phyloP scores from a whole-genome alignment of 495 filamentous ascomycete genomes.

The Zalerion maritima region DNA sequence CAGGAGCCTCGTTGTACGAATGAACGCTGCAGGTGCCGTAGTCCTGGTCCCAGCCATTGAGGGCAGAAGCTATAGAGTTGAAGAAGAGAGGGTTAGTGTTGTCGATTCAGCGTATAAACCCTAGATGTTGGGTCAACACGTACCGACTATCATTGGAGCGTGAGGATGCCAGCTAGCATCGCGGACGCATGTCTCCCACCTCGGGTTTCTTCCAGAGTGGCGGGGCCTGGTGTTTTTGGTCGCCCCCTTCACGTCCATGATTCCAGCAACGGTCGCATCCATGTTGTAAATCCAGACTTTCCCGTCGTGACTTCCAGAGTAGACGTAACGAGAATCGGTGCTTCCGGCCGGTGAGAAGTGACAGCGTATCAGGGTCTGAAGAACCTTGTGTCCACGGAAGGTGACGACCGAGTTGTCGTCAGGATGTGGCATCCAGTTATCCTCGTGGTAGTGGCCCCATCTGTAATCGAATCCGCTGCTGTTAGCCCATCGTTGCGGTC shows the following conservation, averaged over 20 bases:
- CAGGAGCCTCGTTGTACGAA: slow-evolving; percentile 51
- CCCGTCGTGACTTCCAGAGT: slow-evolving; percentile 77
- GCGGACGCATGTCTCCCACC: slow-evolving; percentile 70
- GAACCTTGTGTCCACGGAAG: slow-evolving; percentile 75
- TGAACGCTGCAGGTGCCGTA: slow-evolving; percentile 64
- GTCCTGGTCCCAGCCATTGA: slow-evolving; percentile 58
- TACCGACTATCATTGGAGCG: slow-evolving; percentile 79
- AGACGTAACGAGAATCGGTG: slow-evolving; percentile 86
- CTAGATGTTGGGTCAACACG: slow-evolving; percentile 6
- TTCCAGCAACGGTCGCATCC: slow-evolving; percentile 73
- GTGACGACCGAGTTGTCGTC: slow-evolving; percentile 88
- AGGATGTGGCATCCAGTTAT: slow-evolving; percentile 58
- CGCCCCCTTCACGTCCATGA: slow-evolving; percentile 58
- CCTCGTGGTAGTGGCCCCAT: slow-evolving; percentile 51
- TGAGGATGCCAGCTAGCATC: slow-evolving; percentile 94
- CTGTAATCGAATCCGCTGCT: slow-evolving; percentile 79
- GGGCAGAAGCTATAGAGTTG: slow-evolving; percentile 47
- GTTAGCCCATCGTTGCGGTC: slow-evolving; percentile 29
- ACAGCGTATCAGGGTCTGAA: slow-evolving; percentile 82
- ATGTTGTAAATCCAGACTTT: slow-evolving; percentile 85
- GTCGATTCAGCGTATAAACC: slow-evolving; percentile 4
- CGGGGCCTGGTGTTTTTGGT: slow-evolving; percentile 25
- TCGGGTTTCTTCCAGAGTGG: slow-evolving; percentile 15
- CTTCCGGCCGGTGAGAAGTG: slow-evolving; percentile 87
- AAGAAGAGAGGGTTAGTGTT: slow-evolving; percentile 3